A percentile compares a stretch with the other conserved stretches of the same genome.
Evolutionary conservation across 2,329 filamentous ascomycete genomes (phyloP).

Genomic region (Leptographium wingfieldii): DNA sequence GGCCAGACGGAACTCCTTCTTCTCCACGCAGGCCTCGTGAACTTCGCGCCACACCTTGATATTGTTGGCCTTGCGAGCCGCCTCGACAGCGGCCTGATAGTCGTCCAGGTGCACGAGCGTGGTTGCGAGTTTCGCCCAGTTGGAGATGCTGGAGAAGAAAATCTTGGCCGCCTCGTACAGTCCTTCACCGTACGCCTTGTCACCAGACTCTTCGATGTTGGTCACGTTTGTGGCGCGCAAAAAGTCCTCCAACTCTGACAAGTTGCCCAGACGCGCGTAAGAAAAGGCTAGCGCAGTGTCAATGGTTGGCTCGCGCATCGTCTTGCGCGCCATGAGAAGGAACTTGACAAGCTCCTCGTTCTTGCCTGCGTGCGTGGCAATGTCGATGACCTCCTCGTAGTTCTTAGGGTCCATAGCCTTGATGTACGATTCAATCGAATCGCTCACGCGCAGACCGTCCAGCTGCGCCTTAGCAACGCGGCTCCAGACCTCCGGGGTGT

Average conservation of each 20-base stretch:
- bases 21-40: slow-evolving; percentile 86
- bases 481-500: slow-evolving; percentile 93
- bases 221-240: slow-evolving; percentile 85
- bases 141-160: slow-evolving; percentile 95
- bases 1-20: slow-evolving; percentile 97
- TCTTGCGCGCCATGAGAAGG: slow-evolving; percentile 95
- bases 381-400: slow-evolving; percentile 92
- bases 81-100: slow-evolving; percentile 95
- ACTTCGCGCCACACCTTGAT: slow-evolving; percentile 99
- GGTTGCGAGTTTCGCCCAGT: slow-evolving; percentile 98
- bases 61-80: slow-evolving; percentile 95
- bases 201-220: slow-evolving; percentile 90
- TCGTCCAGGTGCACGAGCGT: slow-evolving; percentile 94
- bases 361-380: slow-evolving; percentile 88
- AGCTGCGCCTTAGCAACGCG: slow-evolving; percentile 96
- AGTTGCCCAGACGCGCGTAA: slow-evolving; percentile 82
- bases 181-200: slow-evolving; percentile 94
- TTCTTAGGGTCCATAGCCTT: slow-evolving; percentile 87
- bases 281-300: slow-evolving; percentile 91
- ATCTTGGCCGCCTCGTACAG: slow-evolving; percentile 96
- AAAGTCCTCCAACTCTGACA: slow-evolving; percentile 92
- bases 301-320: slow-evolving; percentile 80
- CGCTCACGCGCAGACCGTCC: slow-evolving; percentile 82
- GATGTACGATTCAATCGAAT: slow-evolving; percentile 95
- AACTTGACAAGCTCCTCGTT: slow-evolving; percentile 96